Evolutionary conservation across 2,329 filamentous ascomycete genomes (phyloP), one percentile per base, ranked within the genome.

Genomic region (Diplodia mutila): DNA sequence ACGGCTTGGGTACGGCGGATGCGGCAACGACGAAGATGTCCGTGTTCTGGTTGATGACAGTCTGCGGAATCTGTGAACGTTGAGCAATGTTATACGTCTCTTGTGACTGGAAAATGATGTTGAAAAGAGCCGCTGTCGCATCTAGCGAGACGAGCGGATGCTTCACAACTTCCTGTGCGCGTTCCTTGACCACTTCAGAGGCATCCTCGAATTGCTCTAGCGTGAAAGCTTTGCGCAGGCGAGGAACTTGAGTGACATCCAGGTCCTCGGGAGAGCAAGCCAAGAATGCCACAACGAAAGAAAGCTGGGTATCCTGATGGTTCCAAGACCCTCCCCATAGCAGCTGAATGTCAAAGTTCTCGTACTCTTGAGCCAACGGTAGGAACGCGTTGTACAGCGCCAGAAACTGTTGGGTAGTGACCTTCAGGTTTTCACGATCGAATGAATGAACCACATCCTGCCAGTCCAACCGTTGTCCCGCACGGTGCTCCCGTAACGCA

Each of bases 311-410:
- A 70, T 97, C 89, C 16, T 91, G 87, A 72, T 96, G 88, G 70
- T 90, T 88, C 94, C 96, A 99, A 69, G 87, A 74, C 8, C 94
- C 94, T 68, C 94, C 94, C 94, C 95, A 98, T 25, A 99, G 83
- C 48, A 85, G 86, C 77, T 97, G 93, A 53, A 99, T 90, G 75
- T 97, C 92, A 72, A 98, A 89, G 29, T 83, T 82, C 18, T 85
- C 81, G 57, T 87, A 82, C 11, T 86, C 85, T 37, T 81, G 78
- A 2, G 93, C 91, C 66, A 95, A 83, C 0, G 90, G 89, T 18
- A 93, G 81, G 32, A 99, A 82, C 4, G 92, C 91, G 66, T 91
- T 87, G 80, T 95, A 97, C 3, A 99, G 83, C 14, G 86, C 86
- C 49, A 95, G 80, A 71, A 99, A 97, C 71, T 97, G 94, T 51